phyloP scores from a whole-genome alignment of 345 rosid species.

The Gossypium raimondii region DNA sequence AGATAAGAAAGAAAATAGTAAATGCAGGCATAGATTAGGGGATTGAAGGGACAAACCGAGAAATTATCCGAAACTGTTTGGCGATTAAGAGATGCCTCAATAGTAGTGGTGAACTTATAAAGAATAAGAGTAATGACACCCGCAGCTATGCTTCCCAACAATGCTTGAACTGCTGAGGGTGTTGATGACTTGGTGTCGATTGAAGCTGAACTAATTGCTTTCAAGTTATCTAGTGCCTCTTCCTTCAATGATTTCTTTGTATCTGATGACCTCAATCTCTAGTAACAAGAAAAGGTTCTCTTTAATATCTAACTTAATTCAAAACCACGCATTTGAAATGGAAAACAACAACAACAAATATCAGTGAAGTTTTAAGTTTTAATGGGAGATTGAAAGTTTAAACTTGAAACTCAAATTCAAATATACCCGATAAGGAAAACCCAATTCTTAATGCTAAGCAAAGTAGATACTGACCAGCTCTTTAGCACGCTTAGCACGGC shows the following conservation, averaged over 20 bases:
- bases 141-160: conserved; percentile 72
- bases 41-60: neutral
- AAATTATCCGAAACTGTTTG: conserved; percentile 42
- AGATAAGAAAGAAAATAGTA: conserved; percentile 12
- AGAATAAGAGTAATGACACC: conserved; percentile 81
- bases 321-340: neutral
- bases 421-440: neutral
- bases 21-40: neutral
- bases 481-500: conserved; percentile 76
- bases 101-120: conserved; percentile 74
- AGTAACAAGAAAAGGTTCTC: conserved; percentile 16
- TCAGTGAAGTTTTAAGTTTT: neutral
- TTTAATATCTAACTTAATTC: conserved; percentile 5
- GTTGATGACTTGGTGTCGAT: conserved; percentile 45
- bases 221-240: conserved; percentile 71
- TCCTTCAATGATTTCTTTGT: conserved; percentile 66
- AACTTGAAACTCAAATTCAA: neutral
- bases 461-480: conserved; percentile 42
- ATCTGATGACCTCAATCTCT: conserved; percentile 76
- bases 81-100: conserved; percentile 75
- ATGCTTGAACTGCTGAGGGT: conserved; percentile 71
- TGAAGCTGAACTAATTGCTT: conserved; percentile 52
- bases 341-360: neutral
- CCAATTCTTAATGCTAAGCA: neutral
- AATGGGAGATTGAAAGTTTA: neutral